Percentiles rank a stretch among this genome's conserved stretches.
These are phyloP conservation scores for Pholiota adiposa DNA, from an alignment of 1,284 basidiomycete species.

Conservation along the genomic window DNA sequence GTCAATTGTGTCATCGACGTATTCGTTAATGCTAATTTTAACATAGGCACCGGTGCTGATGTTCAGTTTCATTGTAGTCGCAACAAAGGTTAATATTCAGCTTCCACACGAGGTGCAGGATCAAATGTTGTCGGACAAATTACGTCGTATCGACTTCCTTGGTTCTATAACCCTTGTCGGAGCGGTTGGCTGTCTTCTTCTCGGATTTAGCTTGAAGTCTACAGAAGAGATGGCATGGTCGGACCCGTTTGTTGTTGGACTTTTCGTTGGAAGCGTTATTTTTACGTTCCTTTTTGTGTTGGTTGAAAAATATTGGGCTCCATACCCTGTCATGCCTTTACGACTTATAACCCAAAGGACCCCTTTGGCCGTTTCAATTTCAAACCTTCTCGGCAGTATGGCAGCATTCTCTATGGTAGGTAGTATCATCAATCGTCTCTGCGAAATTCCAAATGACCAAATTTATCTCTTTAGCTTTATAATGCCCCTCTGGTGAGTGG, in stretches of 20 bases:
- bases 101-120: constrained; percentile 63
- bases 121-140: constrained; percentile 62
- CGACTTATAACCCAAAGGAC: constrained; percentile 76
- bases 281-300: constrained; percentile 65
- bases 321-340: constrained; percentile 86
- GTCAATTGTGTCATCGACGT: constrained; percentile 21
- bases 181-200: constrained; percentile 73
- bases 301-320: constrained; percentile 75
- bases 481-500: constrained; percentile 75
- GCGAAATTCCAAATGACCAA: constrained; percentile 4
- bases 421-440: constrained; percentile 1
- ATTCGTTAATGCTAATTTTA: constrained; percentile 16
- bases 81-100: constrained; percentile 73
- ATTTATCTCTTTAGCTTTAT: constrained; percentile 65
- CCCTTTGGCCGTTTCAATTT: constrained; percentile 78
- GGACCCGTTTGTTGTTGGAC: constrained; percentile 67
- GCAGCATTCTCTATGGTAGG: constrained; percentile 81
- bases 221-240: constrained; percentile 83
- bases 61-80: constrained; percentile 70
- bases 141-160: constrained; percentile 81
- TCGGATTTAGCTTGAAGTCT: constrained; percentile 81
- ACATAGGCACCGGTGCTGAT: constrained; percentile 74
- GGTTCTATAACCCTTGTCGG: constrained; percentile 81
- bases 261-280: constrained; percentile 61
- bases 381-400: constrained; percentile 79